These are phyloP conservation scores for Debaryomyces fabryi DNA, from an alignment of 1,139 yeast species.

Conservation along the genomic window DNA sequence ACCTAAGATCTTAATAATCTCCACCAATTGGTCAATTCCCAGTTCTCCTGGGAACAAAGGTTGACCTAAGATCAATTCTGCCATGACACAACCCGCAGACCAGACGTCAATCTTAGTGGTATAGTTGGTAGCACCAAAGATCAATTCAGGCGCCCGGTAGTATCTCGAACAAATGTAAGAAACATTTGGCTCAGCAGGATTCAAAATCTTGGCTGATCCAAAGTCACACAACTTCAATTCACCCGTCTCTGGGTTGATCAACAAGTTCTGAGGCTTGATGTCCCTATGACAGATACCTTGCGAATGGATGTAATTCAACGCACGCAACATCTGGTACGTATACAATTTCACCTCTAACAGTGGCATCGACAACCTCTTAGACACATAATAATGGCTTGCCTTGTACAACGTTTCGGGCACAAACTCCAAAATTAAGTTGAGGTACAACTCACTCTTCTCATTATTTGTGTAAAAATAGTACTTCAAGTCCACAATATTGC, in stretches of 20 bases:
- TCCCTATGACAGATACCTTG: constrained; percentile 96
- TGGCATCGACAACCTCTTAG: constrained; percentile 83
- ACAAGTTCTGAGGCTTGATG: constrained; percentile 92
- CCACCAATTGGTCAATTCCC: constrained; percentile 96
- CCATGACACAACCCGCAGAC: constrained; percentile 99
- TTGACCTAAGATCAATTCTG: constrained; percentile 91
- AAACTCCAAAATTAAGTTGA: constrained; percentile 86
- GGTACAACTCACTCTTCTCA: constrained; percentile 76
- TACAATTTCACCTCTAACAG: constrained; percentile 84
- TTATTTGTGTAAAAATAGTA: constrained; percentile 87
- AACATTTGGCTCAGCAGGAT: constrained; percentile 90
- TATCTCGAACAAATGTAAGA: constrained; percentile 95
- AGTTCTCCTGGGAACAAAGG: constrained; percentile 98
- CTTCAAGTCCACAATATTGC: constrained; percentile 84
- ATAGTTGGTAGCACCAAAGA: constrained; percentile 88
- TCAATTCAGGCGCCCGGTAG: constrained; percentile 92
- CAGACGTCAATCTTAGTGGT: constrained; percentile 97
- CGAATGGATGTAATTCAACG: constrained; percentile 88
- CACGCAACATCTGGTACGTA: constrained; percentile 89
- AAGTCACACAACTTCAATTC: constrained; percentile 91
- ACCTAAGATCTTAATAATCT: constrained; percentile 92
- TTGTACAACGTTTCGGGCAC: constrained; percentile 94
- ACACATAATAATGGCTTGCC: constrained; percentile 80
- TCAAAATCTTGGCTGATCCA: constrained; percentile 95
- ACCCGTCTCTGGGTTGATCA: constrained; percentile 84